Percentiles rank a stretch among this genome's conserved stretches.
These are phyloP conservation scores for Pichia sp. DNA, from an alignment of 1,139 yeast genomes.

Conservation along the genomic window DNA sequence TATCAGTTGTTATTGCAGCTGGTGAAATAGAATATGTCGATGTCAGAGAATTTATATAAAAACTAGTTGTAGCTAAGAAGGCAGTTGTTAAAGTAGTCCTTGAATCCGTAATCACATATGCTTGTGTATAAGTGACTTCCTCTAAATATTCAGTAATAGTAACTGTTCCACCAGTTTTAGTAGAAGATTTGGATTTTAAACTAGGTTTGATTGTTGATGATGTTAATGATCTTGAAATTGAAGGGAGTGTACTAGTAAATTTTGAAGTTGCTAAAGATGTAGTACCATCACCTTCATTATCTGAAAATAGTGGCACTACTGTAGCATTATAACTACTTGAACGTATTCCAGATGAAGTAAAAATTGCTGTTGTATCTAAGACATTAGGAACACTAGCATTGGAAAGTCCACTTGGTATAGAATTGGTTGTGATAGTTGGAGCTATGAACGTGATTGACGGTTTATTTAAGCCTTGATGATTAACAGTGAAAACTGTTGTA, in stretches of 20 bases:
- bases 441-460: conserved; percentile 1
- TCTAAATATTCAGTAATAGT: conserved; percentile 15
- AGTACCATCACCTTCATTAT: too few species aligned
- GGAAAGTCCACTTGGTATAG: not conserved
- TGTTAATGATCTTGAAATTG: not conserved
- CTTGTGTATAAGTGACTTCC: conserved; percentile 31
- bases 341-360: too few species aligned
- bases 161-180: conserved; percentile 5
- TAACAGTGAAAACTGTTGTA: not conserved
- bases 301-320: too few species aligned
- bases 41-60: conserved; percentile 15
- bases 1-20: conserved; percentile 25
- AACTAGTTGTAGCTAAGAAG: conserved; percentile 28
- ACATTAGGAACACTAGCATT: not conserved
- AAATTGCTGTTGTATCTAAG: too few species aligned
- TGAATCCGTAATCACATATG: conserved; percentile 35
- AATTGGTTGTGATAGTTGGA: conserved; percentile 3
- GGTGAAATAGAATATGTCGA: conserved; percentile 22
- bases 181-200: conserved; percentile 1
- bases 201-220: not conserved
- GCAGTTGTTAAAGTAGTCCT: conserved; percentile 33
- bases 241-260: not conserved
- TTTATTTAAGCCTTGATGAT: not conserved
- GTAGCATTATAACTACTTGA: too few species aligned
- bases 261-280: too few species aligned